Conservation (phyloP, 2,329 filamentous ascomycete species). For the Neurospora sp. region DNA sequence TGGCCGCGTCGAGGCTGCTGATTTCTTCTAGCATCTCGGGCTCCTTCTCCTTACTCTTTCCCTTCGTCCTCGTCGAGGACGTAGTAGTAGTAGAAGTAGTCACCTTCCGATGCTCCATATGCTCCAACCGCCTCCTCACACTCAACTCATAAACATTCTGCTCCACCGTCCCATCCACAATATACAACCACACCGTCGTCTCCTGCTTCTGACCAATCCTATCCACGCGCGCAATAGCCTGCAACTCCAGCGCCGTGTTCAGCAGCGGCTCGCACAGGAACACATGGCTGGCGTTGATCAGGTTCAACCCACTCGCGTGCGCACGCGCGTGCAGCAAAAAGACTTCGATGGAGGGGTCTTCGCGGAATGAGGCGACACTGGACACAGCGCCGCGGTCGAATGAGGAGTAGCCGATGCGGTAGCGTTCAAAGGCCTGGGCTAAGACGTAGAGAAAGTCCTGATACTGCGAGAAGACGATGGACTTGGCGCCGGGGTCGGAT, state of each 20-base stretch:
- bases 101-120: slow-evolving; percentile 48
- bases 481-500: slow-evolving; percentile 78
- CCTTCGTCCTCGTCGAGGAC: slow-evolving; percentile 11
- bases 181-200: slow-evolving; percentile 92
- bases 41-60: slow-evolving; percentile 31
- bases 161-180: slow-evolving; percentile 85
- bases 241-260: slow-evolving; percentile 87
- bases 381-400: slow-evolving; percentile 49
- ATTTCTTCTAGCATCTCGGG: slow-evolving; percentile 33
- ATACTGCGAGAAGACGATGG: slow-evolving; percentile 91
- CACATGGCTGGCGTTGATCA: slow-evolving; percentile 88
- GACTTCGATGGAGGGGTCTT: slow-evolving; percentile 64
- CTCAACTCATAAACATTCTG: slow-evolving; percentile 86
- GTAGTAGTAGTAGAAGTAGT: slow-evolving; percentile 13
- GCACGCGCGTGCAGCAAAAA: slow-evolving; percentile 85
- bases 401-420: slow-evolving; percentile 63
- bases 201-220: slow-evolving; percentile 81
- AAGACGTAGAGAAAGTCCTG: slow-evolving; percentile 71
- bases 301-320: slow-evolving; percentile 79
- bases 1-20: slow-evolving; percentile 64
- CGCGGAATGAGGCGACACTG: slow-evolving; percentile 68
- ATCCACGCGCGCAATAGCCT: slow-evolving; percentile 90
- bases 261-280: slow-evolving; percentile 91
- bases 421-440: slow-evolving; percentile 55
- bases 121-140: slow-evolving; percentile 65